Percentiles rank a stretch among this genome's conserved stretches.
Conservation (phyloP, 768 basidiomycete genomes). For the Galerina marginata region DNA sequence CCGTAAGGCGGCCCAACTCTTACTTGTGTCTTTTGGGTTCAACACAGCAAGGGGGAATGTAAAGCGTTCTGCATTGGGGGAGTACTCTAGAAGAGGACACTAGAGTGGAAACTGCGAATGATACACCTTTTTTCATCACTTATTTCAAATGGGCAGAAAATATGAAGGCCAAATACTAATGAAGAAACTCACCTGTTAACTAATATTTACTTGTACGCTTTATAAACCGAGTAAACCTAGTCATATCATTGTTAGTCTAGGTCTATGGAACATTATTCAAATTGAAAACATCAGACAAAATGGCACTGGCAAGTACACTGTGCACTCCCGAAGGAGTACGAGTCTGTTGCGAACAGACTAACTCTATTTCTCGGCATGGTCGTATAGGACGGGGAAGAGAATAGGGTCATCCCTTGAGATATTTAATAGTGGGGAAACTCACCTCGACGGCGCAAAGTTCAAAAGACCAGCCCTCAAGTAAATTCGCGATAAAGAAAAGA, state of each 20-base stretch:
- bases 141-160: slow-evolving; percentile 24
- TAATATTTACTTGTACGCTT: no score
- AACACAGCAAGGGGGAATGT: slow-evolving; percentile 71
- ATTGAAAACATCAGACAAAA: slow-evolving; percentile 67
- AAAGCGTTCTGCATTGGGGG: slow-evolving; percentile 70
- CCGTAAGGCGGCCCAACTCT: slow-evolving; percentile 63
- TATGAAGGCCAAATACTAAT: no score
- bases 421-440: slow-evolving; percentile 8
- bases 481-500: slow-evolving; percentile 35
- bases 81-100: slow-evolving; percentile 72
- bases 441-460: slow-evolving; percentile 11
- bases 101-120: slow-evolving; percentile 92
- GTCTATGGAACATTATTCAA: background rate
- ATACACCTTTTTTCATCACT: slow-evolving; percentile 57
- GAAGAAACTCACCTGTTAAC: no score
- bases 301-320: slow-evolving; percentile 90
- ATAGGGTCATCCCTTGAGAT: slow-evolving; percentile 65
- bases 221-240: background rate
- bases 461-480: slow-evolving; percentile 48
- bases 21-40: slow-evolving; percentile 71
- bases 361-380: slow-evolving; percentile 86
- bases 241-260: background rate
- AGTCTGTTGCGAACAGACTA: slow-evolving; percentile 79
- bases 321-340: slow-evolving; percentile 51
- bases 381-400: slow-evolving; percentile 94